Evolutionary conservation across 2,329 filamentous ascomycete species (phyloP).

Genomic region (Atkinsonella hypoxylon): DNA sequence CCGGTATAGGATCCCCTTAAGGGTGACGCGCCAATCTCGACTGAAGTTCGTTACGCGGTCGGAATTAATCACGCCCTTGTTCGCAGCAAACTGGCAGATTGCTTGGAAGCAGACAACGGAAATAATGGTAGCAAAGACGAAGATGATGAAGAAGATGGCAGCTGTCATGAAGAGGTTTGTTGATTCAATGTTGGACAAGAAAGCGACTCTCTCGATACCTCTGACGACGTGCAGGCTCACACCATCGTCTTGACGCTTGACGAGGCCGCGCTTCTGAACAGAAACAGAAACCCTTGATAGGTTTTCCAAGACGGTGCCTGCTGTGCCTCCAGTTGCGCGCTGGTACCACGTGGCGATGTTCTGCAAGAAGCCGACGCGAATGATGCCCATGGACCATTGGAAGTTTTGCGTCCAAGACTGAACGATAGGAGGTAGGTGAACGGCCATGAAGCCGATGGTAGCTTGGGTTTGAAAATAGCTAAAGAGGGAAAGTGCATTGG

Average conservation of each 20-base stretch:
- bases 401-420: constrained; percentile 92
- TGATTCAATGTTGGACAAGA: constrained; percentile 58
- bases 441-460: constrained; percentile 71
- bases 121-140: constrained; percentile 62
- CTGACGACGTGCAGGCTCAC: constrained; percentile 37
- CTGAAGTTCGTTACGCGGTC: constrained; percentile 88
- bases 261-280: constrained; percentile 49
- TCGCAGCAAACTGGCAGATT: constrained; percentile 61
- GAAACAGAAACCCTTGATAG: constrained; percentile 66
- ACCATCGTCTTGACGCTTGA: constrained; percentile 9
- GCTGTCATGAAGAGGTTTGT: constrained; percentile 90
- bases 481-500: constrained; percentile 81
- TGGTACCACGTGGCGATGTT: constrained; percentile 88
- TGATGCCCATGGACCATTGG: constrained; percentile 94
- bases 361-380: constrained; percentile 72
- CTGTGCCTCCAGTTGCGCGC: constrained; percentile 74
- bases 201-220: constrained; percentile 80
- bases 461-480: constrained; percentile 88
- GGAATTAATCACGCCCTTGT: constrained; percentile 61
- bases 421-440: constrained; percentile 74
- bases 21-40: constrained; percentile 78
- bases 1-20: constrained; percentile 87
- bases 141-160: constrained; percentile 73
- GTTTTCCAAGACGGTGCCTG: constrained; percentile 65
- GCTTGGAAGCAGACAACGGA: constrained; percentile 68